Conservation (phyloP, 495 filamentous ascomycete species). For the Talaromyces borbonicus region DNA sequence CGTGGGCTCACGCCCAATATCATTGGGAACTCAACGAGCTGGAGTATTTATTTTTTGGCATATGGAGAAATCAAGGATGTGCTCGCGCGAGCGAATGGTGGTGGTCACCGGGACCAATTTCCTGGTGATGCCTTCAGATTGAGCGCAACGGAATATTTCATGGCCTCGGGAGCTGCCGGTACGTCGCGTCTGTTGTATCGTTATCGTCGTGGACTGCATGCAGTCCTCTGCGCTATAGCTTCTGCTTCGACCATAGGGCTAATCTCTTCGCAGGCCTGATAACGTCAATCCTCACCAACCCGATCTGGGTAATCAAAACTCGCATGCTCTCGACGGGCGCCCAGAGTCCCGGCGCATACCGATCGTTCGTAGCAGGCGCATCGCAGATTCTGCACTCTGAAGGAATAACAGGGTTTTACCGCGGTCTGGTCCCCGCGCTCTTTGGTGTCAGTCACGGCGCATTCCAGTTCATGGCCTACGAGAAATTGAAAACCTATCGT, state of each 20-base stretch:
- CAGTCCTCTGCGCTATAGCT: too few species aligned
- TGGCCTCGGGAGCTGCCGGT: slow-evolving; percentile 70
- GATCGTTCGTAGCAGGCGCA: slow-evolving; percentile 60
- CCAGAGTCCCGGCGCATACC: slow-evolving; percentile 66
- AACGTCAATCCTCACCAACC: slow-evolving; percentile 80
- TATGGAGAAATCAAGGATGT: slow-evolving; percentile 50
- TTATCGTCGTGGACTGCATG: too few species aligned
- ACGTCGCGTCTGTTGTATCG: too few species aligned
- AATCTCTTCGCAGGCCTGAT: slow-evolving; percentile 50
- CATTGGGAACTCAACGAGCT: slow-evolving; percentile 79
- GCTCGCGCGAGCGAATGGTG: slow-evolving; percentile 13
- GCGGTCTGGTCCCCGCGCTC: slow-evolving; percentile 70
- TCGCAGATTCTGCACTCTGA: slow-evolving; percentile 53
- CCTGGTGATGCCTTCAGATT: slow-evolving; percentile 24
- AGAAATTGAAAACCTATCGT: slow-evolving; percentile 63
- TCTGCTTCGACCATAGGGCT: too few species aligned
- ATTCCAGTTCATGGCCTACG: slow-evolving; percentile 93
- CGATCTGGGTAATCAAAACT: slow-evolving; percentile 97
- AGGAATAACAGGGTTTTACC: slow-evolving; percentile 70
- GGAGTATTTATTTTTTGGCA: slow-evolving; percentile 84
- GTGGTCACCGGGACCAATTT: slow-evolving; percentile 11
- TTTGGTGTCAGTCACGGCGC: slow-evolving; percentile 93
- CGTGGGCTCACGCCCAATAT: slow-evolving; percentile 84
- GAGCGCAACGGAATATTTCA: slow-evolving; percentile 69
- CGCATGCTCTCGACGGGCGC: slow-evolving; percentile 85